These are phyloP conservation scores for Ganoderma lingzhi DNA, from an alignment of 1,284 basidiomycete genomes.

Conservation along the genomic window DNA sequence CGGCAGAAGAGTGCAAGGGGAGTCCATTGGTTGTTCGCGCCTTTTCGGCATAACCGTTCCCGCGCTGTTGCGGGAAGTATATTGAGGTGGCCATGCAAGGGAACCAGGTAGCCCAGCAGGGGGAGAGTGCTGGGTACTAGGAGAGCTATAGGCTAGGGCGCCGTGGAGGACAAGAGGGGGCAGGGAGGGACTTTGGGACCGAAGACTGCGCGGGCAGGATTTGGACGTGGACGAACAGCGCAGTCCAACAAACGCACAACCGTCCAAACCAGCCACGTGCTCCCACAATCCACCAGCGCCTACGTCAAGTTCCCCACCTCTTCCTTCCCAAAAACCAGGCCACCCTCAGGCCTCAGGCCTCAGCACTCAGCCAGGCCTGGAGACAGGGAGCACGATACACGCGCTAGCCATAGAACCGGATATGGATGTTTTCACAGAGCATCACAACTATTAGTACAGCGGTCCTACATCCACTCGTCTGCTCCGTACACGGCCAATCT, in stretches of 20 bases:
- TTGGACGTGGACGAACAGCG: slow-evolving; percentile 22
- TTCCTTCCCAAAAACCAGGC: too few relatives aligned
- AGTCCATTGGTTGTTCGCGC: slow-evolving; percentile 55
- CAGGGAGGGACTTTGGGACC: neutral
- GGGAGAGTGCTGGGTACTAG: slow-evolving; percentile 22
- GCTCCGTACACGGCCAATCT: neutral
- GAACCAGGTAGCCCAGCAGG: slow-evolving; percentile 22
- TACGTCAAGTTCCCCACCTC: too few relatives aligned
- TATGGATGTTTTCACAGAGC: neutral
- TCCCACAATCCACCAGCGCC: too few relatives aligned
- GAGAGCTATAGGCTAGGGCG: slow-evolving; percentile 33
- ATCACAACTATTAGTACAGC: slow-evolving; percentile 27
- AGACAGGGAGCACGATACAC: too few relatives aligned
- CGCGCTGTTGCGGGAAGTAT: slow-evolving; percentile 53
- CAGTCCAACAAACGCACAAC: neutral
- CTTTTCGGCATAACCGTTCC: slow-evolving; percentile 57
- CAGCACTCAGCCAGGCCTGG: too few relatives aligned
- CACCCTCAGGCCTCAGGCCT: too few relatives aligned
- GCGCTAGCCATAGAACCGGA: neutral
- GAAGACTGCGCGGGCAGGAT: slow-evolving; percentile 4
- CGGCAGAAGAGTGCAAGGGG: slow-evolving; percentile 66
- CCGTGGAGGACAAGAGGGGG: slow-evolving; percentile 17
- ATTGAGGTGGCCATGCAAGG: slow-evolving; percentile 55
- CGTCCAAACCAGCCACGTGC: slow-evolving; percentile 15
- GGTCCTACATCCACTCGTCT: slow-evolving; percentile 27